Evolutionary conservation across 2,329 filamentous ascomycete species (phyloP).

Genomic region (Chaetoscypha palmicola): DNA sequence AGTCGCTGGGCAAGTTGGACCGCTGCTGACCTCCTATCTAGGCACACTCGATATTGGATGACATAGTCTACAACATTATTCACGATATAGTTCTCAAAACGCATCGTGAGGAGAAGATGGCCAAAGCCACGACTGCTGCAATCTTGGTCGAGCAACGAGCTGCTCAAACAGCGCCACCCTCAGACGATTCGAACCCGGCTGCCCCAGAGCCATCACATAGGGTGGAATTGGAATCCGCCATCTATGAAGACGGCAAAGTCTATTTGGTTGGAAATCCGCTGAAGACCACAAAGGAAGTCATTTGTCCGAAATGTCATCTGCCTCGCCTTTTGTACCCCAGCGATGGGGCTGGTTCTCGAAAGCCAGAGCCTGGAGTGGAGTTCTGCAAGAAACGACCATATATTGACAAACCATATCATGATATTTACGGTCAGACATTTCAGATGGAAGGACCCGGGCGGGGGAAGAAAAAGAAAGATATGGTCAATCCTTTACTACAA

Average conservation of each 20-base stretch:
- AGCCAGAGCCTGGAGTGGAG: conserved; percentile 58
- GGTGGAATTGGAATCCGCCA: conserved; percentile 59
- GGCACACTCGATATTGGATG: conserved; percentile 63
- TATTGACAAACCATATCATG: conserved; percentile 67
- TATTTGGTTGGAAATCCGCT: conserved; percentile 66
- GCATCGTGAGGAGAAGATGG: conserved; percentile 72
- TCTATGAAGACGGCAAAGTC: conserved; percentile 63
- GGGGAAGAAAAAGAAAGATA: conserved; percentile 77
- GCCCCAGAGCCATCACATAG: conserved; percentile 35
- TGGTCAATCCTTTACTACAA: conserved; percentile 42
- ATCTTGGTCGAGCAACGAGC: conserved; percentile 53
- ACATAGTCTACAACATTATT: conserved; percentile 69
- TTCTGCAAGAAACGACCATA: conserved; percentile 78
- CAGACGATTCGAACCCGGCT: conserved; percentile 42
- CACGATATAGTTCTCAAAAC: conserved; percentile 67
- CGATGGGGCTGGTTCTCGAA: conserved; percentile 59
- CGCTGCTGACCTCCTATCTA: conserved; percentile 29
- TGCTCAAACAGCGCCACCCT: conserved; percentile 18
- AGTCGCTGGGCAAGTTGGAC: conserved; percentile 12
- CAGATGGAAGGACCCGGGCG: conserved; percentile 66
- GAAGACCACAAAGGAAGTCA: conserved; percentile 61
- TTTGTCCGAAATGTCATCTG: conserved; percentile 68
- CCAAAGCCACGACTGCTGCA: conserved; percentile 58
- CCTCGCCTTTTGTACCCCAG: conserved; percentile 67
- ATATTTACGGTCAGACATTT: conserved; percentile 79